Evolutionary conservation across 306 rosid genomes (phyloP).

Genomic region (Prosopis cineraria): DNA sequence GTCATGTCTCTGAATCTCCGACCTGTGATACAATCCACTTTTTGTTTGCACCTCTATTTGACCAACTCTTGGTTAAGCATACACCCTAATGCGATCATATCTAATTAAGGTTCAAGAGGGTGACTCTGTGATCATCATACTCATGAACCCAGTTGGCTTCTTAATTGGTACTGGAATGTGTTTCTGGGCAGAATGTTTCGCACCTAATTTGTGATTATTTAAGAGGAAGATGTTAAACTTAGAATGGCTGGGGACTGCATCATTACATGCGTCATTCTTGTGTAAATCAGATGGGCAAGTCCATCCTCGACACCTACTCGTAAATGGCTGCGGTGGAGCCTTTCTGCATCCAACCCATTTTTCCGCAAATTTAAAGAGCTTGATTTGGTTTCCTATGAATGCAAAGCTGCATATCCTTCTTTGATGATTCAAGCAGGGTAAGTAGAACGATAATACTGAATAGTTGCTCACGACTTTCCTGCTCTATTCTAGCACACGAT

Average conservation of each 20-base stretch:
- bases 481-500: conserved; percentile 17
- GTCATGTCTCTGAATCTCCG: conserved; percentile 4
- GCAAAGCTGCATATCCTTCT: conserved; percentile 98
- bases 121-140: conserved; percentile 90
- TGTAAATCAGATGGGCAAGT: conserved; percentile 75
- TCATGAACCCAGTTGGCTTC: conserved; percentile 94
- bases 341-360: conserved; percentile 97
- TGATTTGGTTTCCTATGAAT: conserved; percentile 68
- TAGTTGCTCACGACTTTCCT: conserved; percentile 25
- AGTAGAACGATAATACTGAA: conserved; percentile 31
- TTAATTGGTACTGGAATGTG: conserved; percentile 93
- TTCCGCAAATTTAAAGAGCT: conserved; percentile 70
- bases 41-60: conserved; percentile 9
- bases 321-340: conserved; percentile 99
- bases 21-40: not conserved
- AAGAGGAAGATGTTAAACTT: conserved; percentile 93
- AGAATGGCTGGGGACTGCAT: conserved; percentile 99
- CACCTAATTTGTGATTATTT: conserved; percentile 82
- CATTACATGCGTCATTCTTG: conserved; percentile 98
- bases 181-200: conserved; percentile 84
- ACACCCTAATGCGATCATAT: conserved; percentile 35
- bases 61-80: conserved; percentile 20
- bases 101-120: conserved; percentile 67
- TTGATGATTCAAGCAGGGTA: conserved; percentile 94
- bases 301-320: conserved; percentile 79